Evolutionary conservation across 176 grass and related monocot species (phyloP).

Genomic region (Rhipidocladum racemiflorum): DNA sequence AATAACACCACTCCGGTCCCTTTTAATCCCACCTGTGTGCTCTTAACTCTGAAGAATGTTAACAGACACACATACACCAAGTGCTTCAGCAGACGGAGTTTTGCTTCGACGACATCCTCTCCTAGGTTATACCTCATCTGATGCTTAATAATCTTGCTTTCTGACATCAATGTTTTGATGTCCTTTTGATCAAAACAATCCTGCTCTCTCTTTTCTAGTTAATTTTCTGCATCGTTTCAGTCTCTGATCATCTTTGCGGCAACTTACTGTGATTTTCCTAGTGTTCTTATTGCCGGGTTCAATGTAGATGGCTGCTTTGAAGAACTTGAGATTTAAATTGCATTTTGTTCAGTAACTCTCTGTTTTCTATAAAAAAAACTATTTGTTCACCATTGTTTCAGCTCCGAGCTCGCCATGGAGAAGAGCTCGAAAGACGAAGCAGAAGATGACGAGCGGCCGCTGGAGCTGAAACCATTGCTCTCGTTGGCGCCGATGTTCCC

Average conservation of each 20-base stretch:
- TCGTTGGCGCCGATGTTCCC: slow-evolving; percentile 64
- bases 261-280: background rate
- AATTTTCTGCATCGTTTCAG: background rate
- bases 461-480: slow-evolving; percentile 48
- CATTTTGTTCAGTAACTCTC: background rate
- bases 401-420: slow-evolving; percentile 24
- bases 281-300: background rate
- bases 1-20: background rate
- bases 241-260: background rate
- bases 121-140: background rate
- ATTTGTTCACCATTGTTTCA: background rate
- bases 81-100: background rate
- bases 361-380: too few relatives aligned
- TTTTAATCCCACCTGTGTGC: background rate
- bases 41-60: background rate
- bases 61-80: background rate
- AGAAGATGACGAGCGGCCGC: background rate
- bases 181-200: too few relatives aligned
- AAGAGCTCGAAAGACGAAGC: slow-evolving; percentile 22
- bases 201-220: background rate
- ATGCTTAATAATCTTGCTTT: background rate
- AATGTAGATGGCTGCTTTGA: background rate
- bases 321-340: background rate
- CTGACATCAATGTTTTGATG: too few relatives aligned
- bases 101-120: slow-evolving; percentile 11